phyloP scores from a whole-genome alignment of 1,139 yeast species.

The Hansenula lynferdii region DNA sequence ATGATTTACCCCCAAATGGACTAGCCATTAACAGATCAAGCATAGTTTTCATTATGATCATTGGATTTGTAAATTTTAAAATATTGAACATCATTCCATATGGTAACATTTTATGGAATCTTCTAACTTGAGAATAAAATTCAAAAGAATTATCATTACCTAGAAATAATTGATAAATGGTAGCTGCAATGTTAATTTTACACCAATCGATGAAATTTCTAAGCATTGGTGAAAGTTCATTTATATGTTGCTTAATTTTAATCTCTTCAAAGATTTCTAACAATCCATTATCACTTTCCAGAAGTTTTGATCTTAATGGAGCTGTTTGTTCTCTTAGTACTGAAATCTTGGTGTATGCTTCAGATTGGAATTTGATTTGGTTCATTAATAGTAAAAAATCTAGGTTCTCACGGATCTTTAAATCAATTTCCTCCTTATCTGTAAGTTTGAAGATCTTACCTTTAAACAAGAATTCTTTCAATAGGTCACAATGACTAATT shows the following conservation, averaged over 20 bases:
- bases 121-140: constrained; percentile 59
- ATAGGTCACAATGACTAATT: constrained; percentile 45
- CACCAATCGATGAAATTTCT: constrained; percentile 75
- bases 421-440: constrained; percentile 47
- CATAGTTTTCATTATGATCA: constrained; percentile 71
- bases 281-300: constrained; percentile 28
- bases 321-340: constrained; percentile 28
- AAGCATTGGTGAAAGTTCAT: constrained; percentile 63
- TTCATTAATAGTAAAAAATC: constrained; percentile 60
- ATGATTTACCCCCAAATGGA: constrained; percentile 64
- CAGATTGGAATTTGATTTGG: constrained; percentile 68
- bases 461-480: constrained; percentile 47
- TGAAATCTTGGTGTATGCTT: constrained; percentile 40
- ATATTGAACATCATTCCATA: constrained; percentile 72
- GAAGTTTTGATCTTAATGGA: constrained; percentile 26
- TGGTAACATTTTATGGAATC: constrained; percentile 73
- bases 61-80: constrained; percentile 78
- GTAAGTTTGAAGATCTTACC: constrained; percentile 32
- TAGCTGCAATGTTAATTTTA: constrained; percentile 77
- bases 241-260: constrained; percentile 46
- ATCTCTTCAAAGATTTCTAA: constrained; percentile 41
- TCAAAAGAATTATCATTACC: constrained; percentile 80
- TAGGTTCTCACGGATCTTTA: constrained; percentile 47
- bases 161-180: constrained; percentile 71
- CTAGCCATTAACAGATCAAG: constrained; percentile 78